Base-by-base conservation (phyloP, 1,284 basidiomycete genomes). In the Ustilago trichophora region DNA sequence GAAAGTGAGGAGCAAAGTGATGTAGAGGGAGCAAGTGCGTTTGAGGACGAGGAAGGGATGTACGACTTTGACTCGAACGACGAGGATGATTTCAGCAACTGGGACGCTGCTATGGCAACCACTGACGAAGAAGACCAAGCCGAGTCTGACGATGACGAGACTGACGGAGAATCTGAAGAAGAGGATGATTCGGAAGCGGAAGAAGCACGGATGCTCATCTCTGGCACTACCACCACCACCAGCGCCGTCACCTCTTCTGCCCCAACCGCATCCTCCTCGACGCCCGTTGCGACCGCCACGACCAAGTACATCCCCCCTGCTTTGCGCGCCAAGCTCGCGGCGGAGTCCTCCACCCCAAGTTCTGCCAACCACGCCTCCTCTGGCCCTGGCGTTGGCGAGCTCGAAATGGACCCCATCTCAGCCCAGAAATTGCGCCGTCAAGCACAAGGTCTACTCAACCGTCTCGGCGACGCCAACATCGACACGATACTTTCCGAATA, bases 391-490 rank as follows among this genome's bases (percentile, higher is more conserved):
- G 25, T 42, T 10, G 41, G 9, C n/a, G 51, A 58, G 7, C 12
- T 25, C 13, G 75, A 29, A 85, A 64, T 64, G 53, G 55, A 58
- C 21, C 48, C 56, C 10, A 24, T 64, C 21, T 68, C 27, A 85
- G 55, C 83, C 81, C 48, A 86, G 83, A 92, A 91, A 81, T 85
- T 97, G 19, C 87, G 85, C 7, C 87, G 90, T 47, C 91, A 91
- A 73, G 83, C 92, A 12, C 93, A 96, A 82, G 93, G 94, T 80
- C 83, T 92, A 9, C 85, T 97, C 43, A 97, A 97, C 82, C 87
- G 91, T 89, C 91, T 77, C 55, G 84, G 89, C 72, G 94, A 97
- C 81, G 90, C 90, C 80, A 98, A 98, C 75, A 89, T 98, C 55
- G 86, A 87, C 9, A 86, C 87, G 0, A 92, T 98, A 37, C 78